phyloP scores from a whole-genome alignment of 768 basidiomycete species.

The Dendrothele bispora region DNA sequence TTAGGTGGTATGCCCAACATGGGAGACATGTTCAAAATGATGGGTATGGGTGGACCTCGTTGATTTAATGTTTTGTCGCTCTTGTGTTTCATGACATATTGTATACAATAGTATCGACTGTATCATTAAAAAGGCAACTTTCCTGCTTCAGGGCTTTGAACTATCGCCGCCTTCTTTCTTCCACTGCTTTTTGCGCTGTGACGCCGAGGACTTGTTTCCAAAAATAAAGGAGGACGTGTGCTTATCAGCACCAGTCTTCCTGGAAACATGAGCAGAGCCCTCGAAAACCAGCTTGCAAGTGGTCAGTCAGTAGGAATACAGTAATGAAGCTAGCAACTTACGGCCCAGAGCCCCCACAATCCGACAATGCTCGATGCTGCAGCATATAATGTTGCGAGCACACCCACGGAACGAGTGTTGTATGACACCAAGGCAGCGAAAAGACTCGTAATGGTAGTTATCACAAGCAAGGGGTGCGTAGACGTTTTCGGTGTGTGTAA shows the following conservation, averaged over 20 bases:
- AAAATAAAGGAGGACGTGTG: slow-evolving; percentile 80
- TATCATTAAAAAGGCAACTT: too few species aligned
- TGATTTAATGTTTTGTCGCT: slow-evolving; percentile 19
- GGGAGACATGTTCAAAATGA: slow-evolving; percentile 85
- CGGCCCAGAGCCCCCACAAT: slow-evolving; percentile 72
- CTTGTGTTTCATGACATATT: neutral
- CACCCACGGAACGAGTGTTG: slow-evolving; percentile 57
- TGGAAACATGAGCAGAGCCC: slow-evolving; percentile 54
- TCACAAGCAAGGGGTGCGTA: slow-evolving; percentile 62
- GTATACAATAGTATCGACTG: neutral
- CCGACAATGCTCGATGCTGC: slow-evolving; percentile 52
- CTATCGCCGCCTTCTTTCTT: slow-evolving; percentile 32
- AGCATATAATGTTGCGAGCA: slow-evolving; percentile 53
- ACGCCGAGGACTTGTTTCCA: slow-evolving; percentile 69
- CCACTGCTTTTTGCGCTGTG: slow-evolving; percentile 59
- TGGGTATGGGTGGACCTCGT: slow-evolving; percentile 69
- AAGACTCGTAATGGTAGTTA: slow-evolving; percentile 53
- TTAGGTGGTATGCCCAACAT: slow-evolving; percentile 64
- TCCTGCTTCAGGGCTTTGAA: too few species aligned
- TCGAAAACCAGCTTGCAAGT: slow-evolving; percentile 57
- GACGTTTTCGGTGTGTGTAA: slow-evolving; percentile 23
- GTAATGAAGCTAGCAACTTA: slow-evolving; percentile 33
- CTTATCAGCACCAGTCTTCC: slow-evolving; percentile 81
- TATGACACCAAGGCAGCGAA: slow-evolving; percentile 66
- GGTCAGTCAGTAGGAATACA: neutral